Percentiles rank a stretch among this genome's conserved stretches.
Conservation (phyloP, 2,329 filamentous ascomycete species). For the Pezicula carpinea region DNA sequence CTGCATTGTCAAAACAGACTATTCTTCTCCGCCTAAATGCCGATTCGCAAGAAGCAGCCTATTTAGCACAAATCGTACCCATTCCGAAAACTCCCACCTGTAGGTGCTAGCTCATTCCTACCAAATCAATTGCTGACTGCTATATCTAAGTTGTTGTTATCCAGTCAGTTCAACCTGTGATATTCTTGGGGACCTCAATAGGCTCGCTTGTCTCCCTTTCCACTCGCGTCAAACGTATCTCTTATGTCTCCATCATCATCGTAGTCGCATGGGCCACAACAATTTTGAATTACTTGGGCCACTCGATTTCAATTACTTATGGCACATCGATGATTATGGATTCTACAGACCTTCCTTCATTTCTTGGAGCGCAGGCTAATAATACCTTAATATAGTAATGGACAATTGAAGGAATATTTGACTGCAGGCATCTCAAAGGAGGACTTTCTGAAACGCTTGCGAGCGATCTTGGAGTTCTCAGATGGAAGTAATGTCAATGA, state of each 20-base stretch:
- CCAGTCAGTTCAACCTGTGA: not conserved
- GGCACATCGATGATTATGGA: not conserved
- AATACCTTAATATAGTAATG: conserved; percentile 48
- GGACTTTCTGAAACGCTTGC: conserved; percentile 58
- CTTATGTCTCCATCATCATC: not conserved
- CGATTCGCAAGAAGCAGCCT: conserved; percentile 75
- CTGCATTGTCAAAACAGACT: conserved; percentile 55
- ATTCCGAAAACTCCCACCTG: conserved; percentile 68
- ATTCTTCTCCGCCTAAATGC: conserved; percentile 66
- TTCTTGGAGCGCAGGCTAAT: conserved; percentile 5
- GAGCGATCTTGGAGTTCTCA: conserved; percentile 28
- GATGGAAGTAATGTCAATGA: not conserved
- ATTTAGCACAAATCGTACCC: conserved; percentile 77
- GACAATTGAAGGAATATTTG: conserved; percentile 73
- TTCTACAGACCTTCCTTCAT: not conserved
- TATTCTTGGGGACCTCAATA: too few relatives aligned
- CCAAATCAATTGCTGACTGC: not conserved
- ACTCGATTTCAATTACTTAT: not conserved
- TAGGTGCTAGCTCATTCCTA: not conserved
- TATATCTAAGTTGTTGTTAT: not conserved
- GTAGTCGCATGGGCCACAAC: not conserved
- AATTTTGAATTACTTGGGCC: too few relatives aligned
- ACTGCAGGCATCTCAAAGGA: conserved; percentile 57
- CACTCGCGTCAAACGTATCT: not conserved
- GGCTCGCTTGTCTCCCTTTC: too few relatives aligned